Base-by-base conservation (phyloP, 345 rosid genomes). In the Draba incana region DNA sequence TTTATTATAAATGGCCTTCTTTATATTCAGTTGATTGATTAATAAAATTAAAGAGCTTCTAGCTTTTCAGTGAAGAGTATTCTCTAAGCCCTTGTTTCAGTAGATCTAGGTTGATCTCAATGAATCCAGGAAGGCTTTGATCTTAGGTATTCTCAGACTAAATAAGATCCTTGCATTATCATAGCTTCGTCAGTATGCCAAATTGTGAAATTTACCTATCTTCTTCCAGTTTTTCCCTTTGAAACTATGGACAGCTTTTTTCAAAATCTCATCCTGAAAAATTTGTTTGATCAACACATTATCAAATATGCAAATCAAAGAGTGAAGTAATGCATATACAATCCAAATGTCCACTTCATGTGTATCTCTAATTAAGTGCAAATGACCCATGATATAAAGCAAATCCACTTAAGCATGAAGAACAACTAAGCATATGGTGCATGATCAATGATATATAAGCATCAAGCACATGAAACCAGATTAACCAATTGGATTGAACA, bases 201-300 rank as follows among this genome's bases (percentile, higher is more conserved):
- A 47, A 44, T 14, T 13, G 23, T 51, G 48, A 2, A 41, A 2
- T 63, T 31, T 81, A 95, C 99, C 99, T 68, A 95, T 95, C 72
- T 92, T 95, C 79, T 95, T 95, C 99, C 99, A 95, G 79, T 95
- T 95, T 81, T 95, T 95, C 75, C 98, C 98, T 69, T 92, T 92
- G 80, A 86, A 95, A 62, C 83, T 90, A 53, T 95, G 96, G 55
- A 95, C 99, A 49, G 99, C 99, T 80, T 83, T 84, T 66, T 85
- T 62, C 84, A 95, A 77, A 57, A 88, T 82, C 83, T 95, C 98
- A 82, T 95, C 99, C 99, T 95, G 78, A 77, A 49, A 20, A 45
- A 77, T 38, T 70, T 8, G 55, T 20, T 52, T 47, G 37, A 27
- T 56, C 42, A 53, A 31, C 39, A 62, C 39, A 30, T 9, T 0